Base-by-base conservation (phyloP, 805 yeast species). In the Wickerhamiella azymoides region DNA sequence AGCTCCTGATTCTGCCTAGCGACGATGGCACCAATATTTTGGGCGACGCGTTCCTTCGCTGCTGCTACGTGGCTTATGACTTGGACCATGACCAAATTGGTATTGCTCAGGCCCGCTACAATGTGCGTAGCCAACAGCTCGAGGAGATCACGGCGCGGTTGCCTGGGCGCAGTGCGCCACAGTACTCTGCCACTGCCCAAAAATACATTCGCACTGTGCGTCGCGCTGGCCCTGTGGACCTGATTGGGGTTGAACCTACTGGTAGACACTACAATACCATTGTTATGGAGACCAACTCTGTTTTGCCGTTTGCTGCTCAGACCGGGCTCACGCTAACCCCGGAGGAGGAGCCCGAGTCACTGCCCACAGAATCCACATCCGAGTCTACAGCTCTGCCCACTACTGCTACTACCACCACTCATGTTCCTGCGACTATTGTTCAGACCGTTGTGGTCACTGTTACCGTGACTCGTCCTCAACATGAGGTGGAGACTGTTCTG, bases 1-100 rank as follows among this genome's bases (percentile, higher is more conserved):
- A 30, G 21, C 40, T 45, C 7, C 40, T 45, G n/a, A 30, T 45
- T n/a, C 28, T 39, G 9, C 30, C 39, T 4, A 18, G 33, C 10
- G 39, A 32, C 13, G 43, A 58, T 64, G 46, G 46, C 39, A 36
- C 59, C 62, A 38, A 55, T 37, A 67, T 78, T 46, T 63, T 83
- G 32, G 92, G 92, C 9, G 86, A 79, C 56, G 70, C 73, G 39
- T 73, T 82, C 56, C 62, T 82, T 50, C 68, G 83, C 45, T 69
- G 73, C 35, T 79, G 79, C 5, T 83, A 82, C 56, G 70, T 73
- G 19, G 84, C 79, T 13, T 79, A 72, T 58, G 83, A 83, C 58
- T 63, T 79, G 43, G 83, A 78, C 26, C 71, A 70, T 53, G 59
- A 58, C 38, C 68, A 73, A 55, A 63, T 80, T 30, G 73, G 79